Base-by-base conservation (phyloP, 176 grass and related monocot genomes). In the Cenchrus americanus region DNA sequence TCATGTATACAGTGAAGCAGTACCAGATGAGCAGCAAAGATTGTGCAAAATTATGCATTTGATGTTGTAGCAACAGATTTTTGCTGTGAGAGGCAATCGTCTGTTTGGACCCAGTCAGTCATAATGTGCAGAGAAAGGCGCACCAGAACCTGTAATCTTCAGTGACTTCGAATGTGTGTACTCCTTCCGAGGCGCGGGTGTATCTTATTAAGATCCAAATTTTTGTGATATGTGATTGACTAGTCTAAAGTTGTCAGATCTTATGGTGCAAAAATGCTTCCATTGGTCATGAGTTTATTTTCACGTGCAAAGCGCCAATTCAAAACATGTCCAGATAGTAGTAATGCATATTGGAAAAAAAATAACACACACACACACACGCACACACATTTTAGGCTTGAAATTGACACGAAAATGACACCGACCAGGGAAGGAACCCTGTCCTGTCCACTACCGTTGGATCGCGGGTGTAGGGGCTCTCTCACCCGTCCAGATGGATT, bases 401-500 rank as follows among this genome's bases (percentile, higher is more conserved):
- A 37, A 37, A 37, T 37, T 37, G 34, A 5, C 34, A 37, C 34
- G 34, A 37, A 37, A 37, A 37, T 4, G 34, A 37, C 4, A 37
- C 4, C 3, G 34, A 37, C 34, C 34, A 37, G 34, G 34, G 34
- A 37, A 37, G 34, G 34, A 37, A 37, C 34, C 34, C 2, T 37
- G 34, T 37, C 34, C 2, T 37, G 34, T 37, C 55, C 59, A 72
- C 2, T 32, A 43, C 73, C 51, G 53, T 75, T 22, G 73, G 73
- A 75, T 75, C 18, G 10, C 6, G 6, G 11, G 34, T 7, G 5
- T 42, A 7, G 1, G 30, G 5, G 32, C 18, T 2, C 59, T 59
- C 73, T 76, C 18, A 41, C 52, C 52, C 73, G 73, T 76, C 73
- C 53, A 59, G 32, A 58, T 59, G n/a, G 30, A 6, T 75, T n/a